Evolutionary conservation across 352 stramenopile species (phyloP), one percentile per base, ranked within the genome.

Genomic region (Phytopythium mirpurense): DNA sequence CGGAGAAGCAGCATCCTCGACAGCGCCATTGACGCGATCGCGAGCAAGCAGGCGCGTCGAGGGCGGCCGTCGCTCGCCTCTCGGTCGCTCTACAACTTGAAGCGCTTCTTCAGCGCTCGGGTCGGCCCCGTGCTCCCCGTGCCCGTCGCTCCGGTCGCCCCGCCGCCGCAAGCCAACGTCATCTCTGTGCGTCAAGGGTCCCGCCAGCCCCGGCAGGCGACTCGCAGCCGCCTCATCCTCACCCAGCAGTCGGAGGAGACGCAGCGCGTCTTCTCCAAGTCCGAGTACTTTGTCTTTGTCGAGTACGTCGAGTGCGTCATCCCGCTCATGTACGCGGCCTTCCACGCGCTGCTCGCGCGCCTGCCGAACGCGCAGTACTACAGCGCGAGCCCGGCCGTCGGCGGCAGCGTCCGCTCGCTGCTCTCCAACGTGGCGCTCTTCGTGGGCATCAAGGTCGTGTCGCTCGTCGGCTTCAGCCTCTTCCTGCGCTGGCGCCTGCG

Each of bases 241-340:
- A 10, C 19, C 32, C 23, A 43, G 35, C 32, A 45, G 34, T 34
- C 35, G 14, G 48, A 54, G 5, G 32, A 54, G 26, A 45, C 48
- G 29, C 35, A 45, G 48, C 48, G 48, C 14, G 23, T 65, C 5
- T 36, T 72, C 18, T 64, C 55, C 27, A 53, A 41, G 36, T 55
- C 47, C 2, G 60, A 72, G 34, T 63, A 67, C 14, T 60, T 67
- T 12, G 41, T 59, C 6, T 49, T 67, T 2, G 32, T 72, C 12
- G 64, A 67, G 44, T 67, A 69, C 42, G 51, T 72, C 19, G 62
- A 72, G 34, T 60, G 38, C n/a, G 48, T 69, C 14, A 57, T 69
- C 14, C 60, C 64, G 19, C 41, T 58, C 24, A 45, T 69, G 21
- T 69, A 67, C 36, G 57, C 32, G 5, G 37, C 63, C 10, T 69